Evolutionary conservation across 1,139 yeast species (phyloP).

Genomic region (Hansenula sp.): DNA sequence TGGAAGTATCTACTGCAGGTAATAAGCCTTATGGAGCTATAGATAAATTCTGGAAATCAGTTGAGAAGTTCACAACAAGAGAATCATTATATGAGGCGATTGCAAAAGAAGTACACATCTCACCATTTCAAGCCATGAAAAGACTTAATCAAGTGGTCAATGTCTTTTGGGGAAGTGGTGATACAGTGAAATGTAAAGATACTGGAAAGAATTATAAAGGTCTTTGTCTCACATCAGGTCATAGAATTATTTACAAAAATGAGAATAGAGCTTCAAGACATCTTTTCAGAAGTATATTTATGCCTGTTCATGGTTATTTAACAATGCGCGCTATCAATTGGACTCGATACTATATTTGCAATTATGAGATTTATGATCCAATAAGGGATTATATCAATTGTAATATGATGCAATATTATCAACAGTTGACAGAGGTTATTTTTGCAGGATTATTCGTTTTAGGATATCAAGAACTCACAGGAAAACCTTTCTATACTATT

Average conservation of each 20-base stretch:
- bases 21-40: not conserved
- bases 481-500: not conserved
- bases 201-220: not conserved
- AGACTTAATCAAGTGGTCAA: not conserved
- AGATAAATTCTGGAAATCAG: too few species aligned
- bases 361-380: too few species aligned
- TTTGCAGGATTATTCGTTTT: not conserved
- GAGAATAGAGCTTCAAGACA: not conserved
- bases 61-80: too few species aligned
- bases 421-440: not conserved
- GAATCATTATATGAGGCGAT: too few species aligned
- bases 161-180: not conserved
- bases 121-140: not conserved
- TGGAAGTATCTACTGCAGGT: too few species aligned
- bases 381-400: not conserved
- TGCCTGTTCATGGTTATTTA: not conserved
- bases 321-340: too few species aligned
- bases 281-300: not conserved
- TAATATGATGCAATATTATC: not conserved
- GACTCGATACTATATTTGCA: too few species aligned
- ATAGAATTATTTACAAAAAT: not conserved
- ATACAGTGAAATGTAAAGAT: not conserved
- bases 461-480: constrained; percentile 1
- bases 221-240: not conserved
- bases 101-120: too few species aligned